Evolutionary conservation across 257 asterid species (phyloP), one percentile per base, ranked within the genome.

Genomic region (Galeopsis tetrahit): DNA sequence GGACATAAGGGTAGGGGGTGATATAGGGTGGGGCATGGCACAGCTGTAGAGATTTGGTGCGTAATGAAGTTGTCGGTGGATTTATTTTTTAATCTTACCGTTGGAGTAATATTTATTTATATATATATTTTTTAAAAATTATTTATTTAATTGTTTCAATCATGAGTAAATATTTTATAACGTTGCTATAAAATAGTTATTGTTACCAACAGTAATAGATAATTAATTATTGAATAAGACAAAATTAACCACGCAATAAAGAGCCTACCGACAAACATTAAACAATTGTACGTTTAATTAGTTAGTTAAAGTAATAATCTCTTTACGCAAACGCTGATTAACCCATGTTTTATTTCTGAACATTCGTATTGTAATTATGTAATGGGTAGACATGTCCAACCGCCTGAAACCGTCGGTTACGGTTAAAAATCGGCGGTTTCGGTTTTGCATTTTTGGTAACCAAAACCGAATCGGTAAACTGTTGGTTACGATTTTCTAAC

Each of bases 11-110:
- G 61, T 1, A 7, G 11, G 60, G 61, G 35, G 34, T 53, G 11
- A 34, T 53, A 5, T 53, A 17, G 60, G 9, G 74, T 64, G 68
- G 72, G 48, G 11, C 42, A 10, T 7, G 43, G 51, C 38, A 57
- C 70, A 77, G 81, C 81, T 71, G 81, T 38, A 44, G 4, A 39
- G 36, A 64, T 46, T 14, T 8, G 76, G 68, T 48, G 51, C 8
- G 5, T 3, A 13, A 58, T 17, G 53, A 56, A 66, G 81, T 59
- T 59, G 81, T 77, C 81, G 81, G 81, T 71, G 81, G 74, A 59
- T 55, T n/a, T n/a, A n/a, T n/a, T n/a, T n/a, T n/a, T n/a, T n/a
- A 58, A 31, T 42, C 21, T 66, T 57, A 39, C 57, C 66, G 34
- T 63, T 65, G 69, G 7, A n/a, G 8, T n/a, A 51, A 10, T 44